Base-by-base conservation (phyloP, 179 eudicot genomes). In the Silene vulgaris region DNA sequence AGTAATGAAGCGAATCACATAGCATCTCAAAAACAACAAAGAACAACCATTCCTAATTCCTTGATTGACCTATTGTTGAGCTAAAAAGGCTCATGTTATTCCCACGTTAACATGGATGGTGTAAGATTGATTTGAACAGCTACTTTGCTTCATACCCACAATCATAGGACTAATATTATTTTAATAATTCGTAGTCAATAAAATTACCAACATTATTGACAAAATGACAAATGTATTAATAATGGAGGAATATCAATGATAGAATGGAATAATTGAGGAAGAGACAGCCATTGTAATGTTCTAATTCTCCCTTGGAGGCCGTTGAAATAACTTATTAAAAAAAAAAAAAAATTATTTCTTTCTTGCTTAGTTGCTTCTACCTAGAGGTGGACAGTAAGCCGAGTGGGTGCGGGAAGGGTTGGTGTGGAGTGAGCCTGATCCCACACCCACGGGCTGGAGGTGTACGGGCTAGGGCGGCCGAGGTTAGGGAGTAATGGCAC, bases 81-180 rank as follows among this genome's bases (percentile, higher is more conserved):
- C 35, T 62, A 4, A 35, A 35, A 21, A 19, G 35, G n/a, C 28
- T 28, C 67, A 63, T 63, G 67, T 63, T 63, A 63, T 29, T 63
- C 67, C 67, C 67, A 63, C 67, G 67, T 26, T 63, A 11, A 1
- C 67, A 63, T 63, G 30, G 30, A 13, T 63, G 20, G 8, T 57
- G 62, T n/a, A 57, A 57, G 8, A 4, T 57, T 57, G 62, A 4
- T 57, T 57, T 17, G 21, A 17, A 57, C 21, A 57, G 62, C 62
- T 52, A 52, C 57, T 17, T 52, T 52, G 14, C 57, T 52, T 52
- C 57, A 52, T 8, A 52, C 8, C 62, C 62, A 57, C 62, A 57
- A 57, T 57, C 62, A 57, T 57, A 57, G 20, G 21, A n/a, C 11
- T 57, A 17, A 6, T 57, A 57, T 16, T 57, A 57, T 17, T 57